Percentiles rank a stretch among this genome's conserved stretches.
Evolutionary conservation across 2,329 filamentous ascomycete species (phyloP).

Genomic region (Meredithiella fracta): DNA sequence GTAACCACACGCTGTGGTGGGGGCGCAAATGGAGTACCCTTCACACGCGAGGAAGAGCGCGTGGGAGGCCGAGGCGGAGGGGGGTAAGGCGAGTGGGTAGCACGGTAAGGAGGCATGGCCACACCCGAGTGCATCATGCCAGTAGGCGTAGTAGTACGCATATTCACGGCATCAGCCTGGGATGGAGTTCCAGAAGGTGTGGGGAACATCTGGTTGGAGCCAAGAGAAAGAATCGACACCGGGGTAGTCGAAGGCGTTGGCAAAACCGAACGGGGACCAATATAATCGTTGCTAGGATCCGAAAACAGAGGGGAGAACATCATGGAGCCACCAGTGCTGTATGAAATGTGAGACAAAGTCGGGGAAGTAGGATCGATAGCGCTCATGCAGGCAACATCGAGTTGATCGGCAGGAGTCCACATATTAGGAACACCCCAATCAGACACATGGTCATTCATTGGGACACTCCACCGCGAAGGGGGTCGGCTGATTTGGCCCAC

Average conservation of each 20-base stretch:
- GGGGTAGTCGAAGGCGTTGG: conserved; percentile 13
- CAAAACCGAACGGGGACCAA: conserved; percentile 5
- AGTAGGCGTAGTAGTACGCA: not conserved
- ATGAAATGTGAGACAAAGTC: conserved; percentile 7
- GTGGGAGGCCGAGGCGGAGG: not conserved
- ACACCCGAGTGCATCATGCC: conserved; percentile 1
- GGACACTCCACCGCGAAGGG: not conserved
- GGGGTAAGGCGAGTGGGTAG: not conserved
- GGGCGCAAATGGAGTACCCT: not conserved
- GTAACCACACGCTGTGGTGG: not conserved
- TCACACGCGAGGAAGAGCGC: not conserved
- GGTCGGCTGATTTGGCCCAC: not conserved
- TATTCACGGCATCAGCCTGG: conserved; percentile 1
- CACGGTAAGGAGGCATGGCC: not conserved
- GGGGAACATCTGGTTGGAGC: conserved; percentile 12
- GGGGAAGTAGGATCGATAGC: conserved; percentile 1
- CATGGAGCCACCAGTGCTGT: not conserved
- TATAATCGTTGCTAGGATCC: conserved; percentile 5
- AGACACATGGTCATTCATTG: not conserved
- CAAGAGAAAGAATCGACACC: conserved; percentile 10
- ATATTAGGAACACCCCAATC: not conserved
- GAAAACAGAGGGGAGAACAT: conserved; percentile 10
- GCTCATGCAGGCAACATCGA: conserved; percentile 1
- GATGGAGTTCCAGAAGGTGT: conserved; percentile 7
- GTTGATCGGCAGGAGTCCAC: not conserved